Base-by-base conservation (phyloP, 1,284 basidiomycete genomes). In the Sporisorium exsertum region DNA sequence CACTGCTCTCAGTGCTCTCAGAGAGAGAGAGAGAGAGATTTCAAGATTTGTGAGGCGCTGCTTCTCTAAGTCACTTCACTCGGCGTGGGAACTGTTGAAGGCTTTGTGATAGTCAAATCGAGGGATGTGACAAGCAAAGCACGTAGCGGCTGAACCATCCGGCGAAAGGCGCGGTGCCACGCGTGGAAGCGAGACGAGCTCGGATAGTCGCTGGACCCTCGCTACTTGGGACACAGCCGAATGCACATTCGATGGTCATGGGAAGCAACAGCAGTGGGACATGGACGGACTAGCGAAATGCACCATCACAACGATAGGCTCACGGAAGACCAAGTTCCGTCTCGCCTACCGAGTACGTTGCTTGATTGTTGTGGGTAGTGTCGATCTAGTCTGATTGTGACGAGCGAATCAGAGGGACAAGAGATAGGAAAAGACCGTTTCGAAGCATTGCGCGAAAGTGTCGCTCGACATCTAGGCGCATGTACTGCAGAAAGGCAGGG, bases 291-390 rank as follows among this genome's bases (percentile, higher is more conserved):
- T 5, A 5, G 10, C 10, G 33, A 35, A 33, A 33, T 18, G 35
- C 35, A 40, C 9, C 18, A 32, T 32, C 18, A 24, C 22, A 27
- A 13, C 2, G 20, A 45, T 40, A 42, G 20, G 18, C 37, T 40
- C 26, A 27, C 46, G 46, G 57, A 50, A 49, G 57, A 58, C 57
- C 35, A 40, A 35, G 37, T 20, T 49, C 57, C 49, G 46, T 35
- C 35, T 58, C 46, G 57, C 57, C 49, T 58, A 50, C 5, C 8
- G 15, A 50, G 16, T 15, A 33, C 12, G 46, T 46, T 29, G n/a
- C 16, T 1, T 20, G 40, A 20, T 43, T 43, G 37, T 40, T 0
- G 47, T 49, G 10, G 24, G 16, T 18, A 15, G 1, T 40, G 18
- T n/a, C 37, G 37, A 29, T 9, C 47, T 29, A 49, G 49, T 32